Base-by-base conservation (phyloP, 108 stramenopile genomes). In the Schizochytrium sp. region DNA sequence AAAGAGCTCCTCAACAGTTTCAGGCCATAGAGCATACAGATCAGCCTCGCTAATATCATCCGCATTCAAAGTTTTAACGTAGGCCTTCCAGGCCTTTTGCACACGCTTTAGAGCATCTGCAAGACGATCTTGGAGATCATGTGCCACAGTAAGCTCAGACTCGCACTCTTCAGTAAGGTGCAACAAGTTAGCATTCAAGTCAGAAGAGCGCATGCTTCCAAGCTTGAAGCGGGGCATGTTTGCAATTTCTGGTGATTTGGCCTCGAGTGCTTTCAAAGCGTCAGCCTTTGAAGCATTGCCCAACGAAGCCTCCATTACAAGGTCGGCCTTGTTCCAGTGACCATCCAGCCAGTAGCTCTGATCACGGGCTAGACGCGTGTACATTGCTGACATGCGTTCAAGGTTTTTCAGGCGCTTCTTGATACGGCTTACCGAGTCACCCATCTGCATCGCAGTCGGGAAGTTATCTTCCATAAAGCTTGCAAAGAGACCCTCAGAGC, bases 261-360 rank as follows among this genome's bases (percentile, higher is more conserved):
- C 59, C 59, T 60, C 59, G 59, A 1, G 59, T 60, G 59, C 59
- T 60, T 60, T 17, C 2, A n/a, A 60, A 17, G 17, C 59, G 59
- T n/a, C 28, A n/a, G 17, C 19, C 59, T n/a, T 60, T 17, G 59
- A 60, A 60, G 59, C 17, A 60, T 28, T 28, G 28, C 28, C 28
- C 28, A 28, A 28, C 28, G 28, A 28, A 28, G 28, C 28, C 28
- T 28, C 28, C 28, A 60, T n/a, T n/a, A 69, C 15, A 7, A 69
- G 15, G 64, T 69, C 64, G 12, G 15, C 64, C 64, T 69, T 69
- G 64, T 69, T 69, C 64, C 64, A 69, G 15, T 69, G 12, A 44
- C 7, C 12, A 7, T 69, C 64, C 3, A 69, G 64, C 64, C 64
- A 69, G 28, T 13, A 69, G 40, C 5, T 7, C 64, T 69, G 12